phyloP scores from a whole-genome alignment of 129 eudicot species.

The Chrysanthemum seticuspe region DNA sequence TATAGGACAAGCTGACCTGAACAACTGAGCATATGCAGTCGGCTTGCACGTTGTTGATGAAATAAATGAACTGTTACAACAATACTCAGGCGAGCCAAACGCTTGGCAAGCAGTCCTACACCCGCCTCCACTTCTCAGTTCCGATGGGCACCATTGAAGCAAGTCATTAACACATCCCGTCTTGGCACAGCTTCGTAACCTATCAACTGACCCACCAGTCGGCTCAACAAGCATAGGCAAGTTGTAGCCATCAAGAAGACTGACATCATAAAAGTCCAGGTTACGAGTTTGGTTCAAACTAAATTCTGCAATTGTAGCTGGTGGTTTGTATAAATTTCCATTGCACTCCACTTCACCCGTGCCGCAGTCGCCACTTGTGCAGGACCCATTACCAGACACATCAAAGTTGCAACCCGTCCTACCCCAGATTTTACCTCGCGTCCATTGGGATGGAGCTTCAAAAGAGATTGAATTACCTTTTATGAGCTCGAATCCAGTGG shows the following conservation, averaged over 20 bases:
- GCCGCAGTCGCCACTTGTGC: slow-evolving; percentile 23
- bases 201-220: slow-evolving; percentile 25
- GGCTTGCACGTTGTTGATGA: slow-evolving; percentile 22
- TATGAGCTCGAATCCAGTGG: not conserved
- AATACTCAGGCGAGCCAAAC: slow-evolving; percentile 38
- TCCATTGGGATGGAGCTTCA: slow-evolving; percentile 6
- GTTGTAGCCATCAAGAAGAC: slow-evolving; percentile 38
- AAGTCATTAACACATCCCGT: slow-evolving; percentile 40
- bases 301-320: slow-evolving; percentile 15
- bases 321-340: not conserved
- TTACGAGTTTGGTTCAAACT: not conserved
- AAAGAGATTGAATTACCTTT: slow-evolving; percentile 19
- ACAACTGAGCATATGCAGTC: slow-evolving; percentile 26
- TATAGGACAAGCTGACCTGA: slow-evolving; percentile 37
- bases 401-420: slow-evolving; percentile 26
- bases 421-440: slow-evolving; percentile 13
- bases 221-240: slow-evolving; percentile 41
- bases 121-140: slow-evolving; percentile 31
- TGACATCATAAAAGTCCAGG: slow-evolving; percentile 28
- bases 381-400: slow-evolving; percentile 4
- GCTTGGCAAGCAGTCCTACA: slow-evolving; percentile 39
- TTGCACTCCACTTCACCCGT: slow-evolving; percentile 20
- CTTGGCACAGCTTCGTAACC: slow-evolving; percentile 20
- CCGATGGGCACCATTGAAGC: slow-evolving; percentile 27
- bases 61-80: slow-evolving; percentile 20